Conservation (phyloP, 495 filamentous ascomycete genomes). For the Hypoxylon cercidicola region DNA sequence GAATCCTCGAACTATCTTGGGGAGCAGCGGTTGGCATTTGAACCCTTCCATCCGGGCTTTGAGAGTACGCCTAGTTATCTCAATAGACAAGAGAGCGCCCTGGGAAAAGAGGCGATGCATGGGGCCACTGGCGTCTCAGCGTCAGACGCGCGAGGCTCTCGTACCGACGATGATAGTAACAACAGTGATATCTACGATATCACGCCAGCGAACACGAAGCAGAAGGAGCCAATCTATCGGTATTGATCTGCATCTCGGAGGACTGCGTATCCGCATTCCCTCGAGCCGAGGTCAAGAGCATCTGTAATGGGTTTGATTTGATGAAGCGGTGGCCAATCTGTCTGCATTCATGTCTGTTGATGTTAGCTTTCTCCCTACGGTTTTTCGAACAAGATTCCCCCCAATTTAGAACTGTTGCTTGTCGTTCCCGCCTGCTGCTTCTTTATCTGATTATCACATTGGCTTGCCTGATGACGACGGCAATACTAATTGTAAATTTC, state of each 20-base stretch:
- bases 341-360: constrained; percentile 1
- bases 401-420: constrained; percentile 24
- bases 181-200: constrained; percentile 34
- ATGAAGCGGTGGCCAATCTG: constrained; percentile 6
- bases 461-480: background rate
- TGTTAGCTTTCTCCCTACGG: constrained; percentile 13
- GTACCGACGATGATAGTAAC: constrained; percentile 23
- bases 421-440: background rate
- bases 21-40: constrained; percentile 50
- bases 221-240: constrained; percentile 50
- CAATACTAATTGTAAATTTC: background rate
- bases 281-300: background rate
- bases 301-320: constrained; percentile 5
- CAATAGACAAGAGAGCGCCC: constrained; percentile 49
- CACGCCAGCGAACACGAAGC: constrained; percentile 30
- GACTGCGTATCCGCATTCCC: background rate
- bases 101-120: constrained; percentile 51
- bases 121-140: constrained; percentile 28
- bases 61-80: constrained; percentile 49
- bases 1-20: constrained; percentile 34
- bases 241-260: constrained; percentile 41
- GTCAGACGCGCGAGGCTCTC: constrained; percentile 17
- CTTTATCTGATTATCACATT: background rate
- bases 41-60: constrained; percentile 66
- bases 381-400: constrained; percentile 41